These are phyloP conservation scores for Ceratobasidium sp. DNA, from an alignment of 1,284 basidiomycete species.

Conservation along the genomic window DNA sequence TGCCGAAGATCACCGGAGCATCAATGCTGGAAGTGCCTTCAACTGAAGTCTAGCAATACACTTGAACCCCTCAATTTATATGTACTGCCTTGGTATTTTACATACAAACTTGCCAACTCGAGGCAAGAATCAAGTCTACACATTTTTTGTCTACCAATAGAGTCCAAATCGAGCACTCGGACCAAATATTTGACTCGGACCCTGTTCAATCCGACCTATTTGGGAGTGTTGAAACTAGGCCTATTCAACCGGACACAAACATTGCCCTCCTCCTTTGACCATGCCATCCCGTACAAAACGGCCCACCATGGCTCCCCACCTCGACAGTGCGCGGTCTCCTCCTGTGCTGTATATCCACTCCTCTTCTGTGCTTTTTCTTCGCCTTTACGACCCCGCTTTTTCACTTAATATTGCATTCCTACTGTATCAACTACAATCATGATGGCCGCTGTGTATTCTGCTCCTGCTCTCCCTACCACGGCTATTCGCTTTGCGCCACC, in stretches of 20 bases:
- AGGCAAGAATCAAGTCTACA: neutral
- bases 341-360: constrained; percentile 32
- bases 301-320: neutral
- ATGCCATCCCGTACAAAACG: constrained; percentile 26
- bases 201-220: constrained; percentile 9
- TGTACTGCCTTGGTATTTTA: constrained; percentile 1
- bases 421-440: constrained; percentile 23
- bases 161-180: constrained; percentile 13
- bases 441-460: constrained; percentile 36
- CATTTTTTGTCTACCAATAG: neutral
- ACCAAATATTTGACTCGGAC: too few species aligned
- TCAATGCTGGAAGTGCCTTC: constrained; percentile 29
- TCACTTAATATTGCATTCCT: neutral
- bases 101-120: neutral
- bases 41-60: constrained; percentile 18
- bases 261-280: constrained; percentile 20
- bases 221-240: neutral
- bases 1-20: constrained; percentile 14
- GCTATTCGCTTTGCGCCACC: constrained; percentile 20
- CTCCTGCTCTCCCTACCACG: constrained; percentile 22
- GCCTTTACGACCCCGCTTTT: constrained; percentile 6
- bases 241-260: constrained; percentile 20
- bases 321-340: constrained; percentile 10
- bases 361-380: constrained; percentile 18
- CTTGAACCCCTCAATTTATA: neutral